These are phyloP conservation scores for Mrakia frigida DNA, from an alignment of 768 basidiomycete species.

Conservation along the genomic window DNA sequence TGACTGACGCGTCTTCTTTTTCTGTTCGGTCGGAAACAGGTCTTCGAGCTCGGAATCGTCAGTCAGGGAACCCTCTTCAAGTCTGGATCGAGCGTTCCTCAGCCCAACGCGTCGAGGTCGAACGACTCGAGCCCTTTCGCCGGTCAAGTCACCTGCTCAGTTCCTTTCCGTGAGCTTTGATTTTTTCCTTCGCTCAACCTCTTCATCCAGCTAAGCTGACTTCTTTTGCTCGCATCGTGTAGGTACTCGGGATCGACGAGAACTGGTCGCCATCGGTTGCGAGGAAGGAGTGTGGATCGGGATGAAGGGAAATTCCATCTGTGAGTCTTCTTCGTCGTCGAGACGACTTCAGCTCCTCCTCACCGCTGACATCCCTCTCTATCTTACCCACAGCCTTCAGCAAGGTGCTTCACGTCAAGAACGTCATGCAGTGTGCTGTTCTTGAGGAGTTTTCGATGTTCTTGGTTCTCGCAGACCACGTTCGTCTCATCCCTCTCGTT, in stretches of 20 bases:
- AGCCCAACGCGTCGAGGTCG: background rate
- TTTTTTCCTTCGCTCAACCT: slow-evolving; percentile 27
- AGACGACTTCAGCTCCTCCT: background rate
- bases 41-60: slow-evolving; percentile 68
- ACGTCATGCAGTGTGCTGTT: slow-evolving; percentile 93
- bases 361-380: background rate
- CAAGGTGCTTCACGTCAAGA: slow-evolving; percentile 89
- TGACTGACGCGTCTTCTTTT: background rate
- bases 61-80: slow-evolving; percentile 22
- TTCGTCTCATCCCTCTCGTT: slow-evolving; percentile 36
- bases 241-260: slow-evolving; percentile 79
- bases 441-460: slow-evolving; percentile 95
- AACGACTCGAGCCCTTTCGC: slow-evolving; percentile 41
- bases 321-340: slow-evolving; percentile 49
- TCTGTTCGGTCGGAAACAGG: slow-evolving; percentile 41
- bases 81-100: slow-evolving; percentile 15
- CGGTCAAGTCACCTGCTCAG: slow-evolving; percentile 76
- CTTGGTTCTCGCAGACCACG: slow-evolving; percentile 86
- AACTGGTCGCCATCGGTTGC: slow-evolving; percentile 87
- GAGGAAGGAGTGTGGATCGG: slow-evolving; percentile 96
- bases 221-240: slow-evolving; percentile 1
- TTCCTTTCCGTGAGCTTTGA: slow-evolving; percentile 69
- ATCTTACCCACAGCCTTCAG: slow-evolving; percentile 45
- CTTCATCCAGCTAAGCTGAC: background rate
- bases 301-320: slow-evolving; percentile 77